Conservation (phyloP, 2,329 filamentous ascomycete genomes). For the Fusarium sp. region DNA sequence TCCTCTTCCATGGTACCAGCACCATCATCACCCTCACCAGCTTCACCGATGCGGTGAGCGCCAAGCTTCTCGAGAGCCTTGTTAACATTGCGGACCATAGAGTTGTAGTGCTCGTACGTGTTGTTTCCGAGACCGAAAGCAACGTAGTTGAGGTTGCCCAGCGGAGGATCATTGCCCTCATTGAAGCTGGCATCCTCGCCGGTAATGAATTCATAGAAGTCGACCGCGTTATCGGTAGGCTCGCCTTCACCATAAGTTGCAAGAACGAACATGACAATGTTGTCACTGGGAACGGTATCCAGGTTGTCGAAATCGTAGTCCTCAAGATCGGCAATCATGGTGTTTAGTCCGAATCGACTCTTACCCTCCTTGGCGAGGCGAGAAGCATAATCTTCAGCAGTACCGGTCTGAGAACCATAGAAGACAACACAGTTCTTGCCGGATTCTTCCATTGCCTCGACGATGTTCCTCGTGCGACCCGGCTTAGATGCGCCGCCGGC, state of each 20-base stretch:
- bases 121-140: slow-evolving; percentile 98
- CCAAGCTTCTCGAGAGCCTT: slow-evolving; percentile 84
- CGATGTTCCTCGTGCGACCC: slow-evolving; percentile 88
- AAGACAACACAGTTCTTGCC: slow-evolving; percentile 98
- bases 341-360: slow-evolving; percentile 94
- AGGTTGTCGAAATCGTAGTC: slow-evolving; percentile 98
- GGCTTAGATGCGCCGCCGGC: slow-evolving; percentile 77
- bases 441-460: slow-evolving; percentile 95
- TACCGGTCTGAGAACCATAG: slow-evolving; percentile 98
- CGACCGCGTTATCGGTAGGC: slow-evolving; percentile 97
- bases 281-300: slow-evolving; percentile 87
- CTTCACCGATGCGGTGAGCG: slow-evolving; percentile 83
- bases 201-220: slow-evolving; percentile 97
- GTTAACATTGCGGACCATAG: slow-evolving; percentile 94
- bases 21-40: slow-evolving; percentile 96
- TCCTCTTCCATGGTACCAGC: slow-evolving; percentile 99
- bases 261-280: slow-evolving; percentile 92
- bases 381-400: slow-evolving; percentile 97
- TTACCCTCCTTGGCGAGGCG: slow-evolving; percentile 96
- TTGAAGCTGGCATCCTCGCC: slow-evolving; percentile 85
- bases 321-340: slow-evolving; percentile 97
- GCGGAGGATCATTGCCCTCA: slow-evolving; percentile 76
- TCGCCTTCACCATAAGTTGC: slow-evolving; percentile 99
- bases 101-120: slow-evolving; percentile 99
- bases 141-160: slow-evolving; percentile 89